Percentiles rank a stretch among this genome's conserved stretches.
Conservation (phyloP, 805 yeast species). For the Ascoidea tarda region DNA sequence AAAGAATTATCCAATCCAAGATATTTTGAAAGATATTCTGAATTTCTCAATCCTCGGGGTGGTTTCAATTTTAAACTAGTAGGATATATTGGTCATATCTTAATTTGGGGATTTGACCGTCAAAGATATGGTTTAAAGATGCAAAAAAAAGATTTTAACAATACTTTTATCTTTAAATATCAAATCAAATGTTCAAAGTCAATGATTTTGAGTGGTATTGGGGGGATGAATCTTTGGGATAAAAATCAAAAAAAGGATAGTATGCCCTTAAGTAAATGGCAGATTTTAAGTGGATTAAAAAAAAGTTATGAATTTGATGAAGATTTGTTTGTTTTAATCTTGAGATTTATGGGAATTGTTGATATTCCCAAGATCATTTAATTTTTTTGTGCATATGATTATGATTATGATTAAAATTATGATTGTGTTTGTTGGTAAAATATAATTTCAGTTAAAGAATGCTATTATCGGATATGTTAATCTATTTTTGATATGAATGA, state of each 20-base stretch:
- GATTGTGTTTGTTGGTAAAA: too few species aligned
- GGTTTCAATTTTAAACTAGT: not conserved
- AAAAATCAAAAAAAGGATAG: not conserved
- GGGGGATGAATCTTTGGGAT: not conserved
- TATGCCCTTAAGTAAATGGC: not conserved
- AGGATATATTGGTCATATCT: not conserved
- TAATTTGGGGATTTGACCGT: not conserved
- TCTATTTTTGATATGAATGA: too few species aligned
- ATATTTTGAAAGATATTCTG: not conserved
- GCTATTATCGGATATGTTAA: too few species aligned
- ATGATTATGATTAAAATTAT: too few species aligned
- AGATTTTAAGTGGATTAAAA: too few species aligned
- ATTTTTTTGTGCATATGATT: too few species aligned
- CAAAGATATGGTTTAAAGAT: not conserved
- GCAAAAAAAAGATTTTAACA: not conserved
- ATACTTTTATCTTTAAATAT: not conserved
- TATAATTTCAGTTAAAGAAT: too few species aligned
- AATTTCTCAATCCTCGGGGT: not conserved
- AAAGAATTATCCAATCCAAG: not conserved
- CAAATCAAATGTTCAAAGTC: not conserved
- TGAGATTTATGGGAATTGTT: not conserved
- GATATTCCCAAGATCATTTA: not conserved
- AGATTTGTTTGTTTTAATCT: not conserved
- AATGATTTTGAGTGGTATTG: not conserved
- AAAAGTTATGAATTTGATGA: not conserved